Evolutionary conservation across 2,329 filamentous ascomycete species (phyloP), one percentile per base, ranked within the genome.

Genomic region (Trichophyton simii): DNA sequence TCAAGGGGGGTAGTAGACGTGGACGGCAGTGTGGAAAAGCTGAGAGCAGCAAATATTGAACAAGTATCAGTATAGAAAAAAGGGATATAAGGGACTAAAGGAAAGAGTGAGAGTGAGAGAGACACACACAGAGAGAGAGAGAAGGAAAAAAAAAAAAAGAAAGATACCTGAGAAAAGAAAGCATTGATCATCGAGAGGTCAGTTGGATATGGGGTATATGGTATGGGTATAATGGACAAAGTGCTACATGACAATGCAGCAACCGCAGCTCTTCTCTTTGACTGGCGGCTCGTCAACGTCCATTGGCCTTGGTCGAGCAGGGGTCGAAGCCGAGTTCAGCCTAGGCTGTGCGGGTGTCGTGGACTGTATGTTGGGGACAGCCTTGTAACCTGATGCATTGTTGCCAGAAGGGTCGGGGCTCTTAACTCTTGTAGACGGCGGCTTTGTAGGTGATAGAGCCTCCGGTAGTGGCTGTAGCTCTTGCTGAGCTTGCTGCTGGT

Each of bases 231-330:
- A 6, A 7, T 31, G 2, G 28, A 31, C 28, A 6, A 22, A 22
- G 6, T 31, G 28, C 50, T 59, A 90, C 87, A 90, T 90, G 66
- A 91, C 81, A 64, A 89, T 78, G 73, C 87, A 91, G 73, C 87
- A 88, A 62, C 83, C 84, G 67, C 86, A 87, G 9, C 83, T 81
- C 65, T 79, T 82, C 68, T 83, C 79, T 67, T 83, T 83, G 79
- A 83, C 80, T 9, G 77, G 77, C 3, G 80, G 77, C 57, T 84
- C 79, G 52, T 82, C 81, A 25, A 83, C 71, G 64, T 79, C 77
- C 52, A 81, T 77, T 3, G 80, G 75, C 8, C 77, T 74, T 2
- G 77, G 70, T 46, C 72, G 71, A 69, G 75, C 75, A 46, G 68
- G 28, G 28, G 28, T 75, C 61, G 65, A 60, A 57, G 67, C 75